Conservation (phyloP, 345 rosid species). For the Erysimum cheiranthoides region DNA sequence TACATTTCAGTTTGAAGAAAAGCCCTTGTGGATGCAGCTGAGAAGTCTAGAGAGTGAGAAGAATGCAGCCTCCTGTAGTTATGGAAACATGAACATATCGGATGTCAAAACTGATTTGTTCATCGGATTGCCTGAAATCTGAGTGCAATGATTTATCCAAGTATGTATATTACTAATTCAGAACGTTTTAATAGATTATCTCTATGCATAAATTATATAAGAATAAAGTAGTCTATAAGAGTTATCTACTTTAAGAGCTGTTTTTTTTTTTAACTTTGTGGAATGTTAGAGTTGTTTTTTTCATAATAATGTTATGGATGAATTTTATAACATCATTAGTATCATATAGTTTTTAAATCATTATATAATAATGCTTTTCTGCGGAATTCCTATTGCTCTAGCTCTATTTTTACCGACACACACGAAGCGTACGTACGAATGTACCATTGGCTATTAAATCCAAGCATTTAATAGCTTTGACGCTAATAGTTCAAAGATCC, state of each 20-base stretch:
- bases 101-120: conserved; percentile 31
- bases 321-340: background rate
- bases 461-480: background rate
- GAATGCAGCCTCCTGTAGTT: background rate
- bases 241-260: background rate
- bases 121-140: conserved; percentile 32
- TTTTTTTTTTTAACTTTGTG: background rate
- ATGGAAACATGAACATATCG: conserved; percentile 21
- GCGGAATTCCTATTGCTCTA: no score
- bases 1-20: conserved; percentile 33
- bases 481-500: background rate
- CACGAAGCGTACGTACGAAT: background rate
- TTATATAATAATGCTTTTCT: no score
- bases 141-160: background rate
- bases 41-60: conserved; percentile 21
- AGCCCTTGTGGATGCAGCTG: conserved; percentile 28
- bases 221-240: conserved; percentile 12
- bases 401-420: no score
- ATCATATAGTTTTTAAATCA: background rate
- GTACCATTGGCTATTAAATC: background rate
- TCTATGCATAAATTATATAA: background rate
- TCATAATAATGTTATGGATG: background rate
- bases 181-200: background rate
- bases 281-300: background rate
- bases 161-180: background rate